Percentiles rank a stretch among this genome's conserved stretches.
Conservation (phyloP, 768 basidiomycete species). For the Paxillus ammoniavirescens region DNA sequence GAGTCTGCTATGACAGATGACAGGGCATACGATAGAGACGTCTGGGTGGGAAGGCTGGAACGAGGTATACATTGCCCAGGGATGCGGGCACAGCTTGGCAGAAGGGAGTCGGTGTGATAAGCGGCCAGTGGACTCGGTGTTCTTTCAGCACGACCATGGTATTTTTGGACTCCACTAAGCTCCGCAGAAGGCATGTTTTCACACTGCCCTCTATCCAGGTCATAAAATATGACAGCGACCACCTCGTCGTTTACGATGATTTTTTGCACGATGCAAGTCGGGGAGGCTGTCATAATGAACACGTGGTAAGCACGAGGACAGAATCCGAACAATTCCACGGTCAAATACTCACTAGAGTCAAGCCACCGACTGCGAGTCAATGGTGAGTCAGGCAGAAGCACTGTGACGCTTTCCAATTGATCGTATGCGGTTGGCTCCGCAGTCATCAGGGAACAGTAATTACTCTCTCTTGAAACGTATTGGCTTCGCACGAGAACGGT, state of each 20-base stretch:
- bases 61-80: conserved; percentile 37
- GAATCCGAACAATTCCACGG: conserved; percentile 5
- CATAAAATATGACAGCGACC: conserved; percentile 64
- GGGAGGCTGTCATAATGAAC: conserved; percentile 38
- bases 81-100: conserved; percentile 31
- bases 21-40: conserved; percentile 44
- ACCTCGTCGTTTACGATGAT: conserved; percentile 63
- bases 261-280: conserved; percentile 67
- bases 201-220: conserved; percentile 57
- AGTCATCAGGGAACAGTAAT: conserved; percentile 31
- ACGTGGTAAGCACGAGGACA: conserved; percentile 30
- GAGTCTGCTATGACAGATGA: conserved; percentile 35
- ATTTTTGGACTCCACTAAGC: conserved; percentile 51
- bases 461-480: conserved; percentile 54
- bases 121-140: conserved; percentile 26
- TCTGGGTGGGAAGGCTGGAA: conserved; percentile 28
- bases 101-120: conserved; percentile 28
- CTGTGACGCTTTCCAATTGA: conserved; percentile 46
- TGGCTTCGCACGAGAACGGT: conserved; percentile 51
- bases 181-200: conserved; percentile 57
- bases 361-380: conserved; percentile 70
- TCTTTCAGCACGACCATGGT: conserved; percentile 30
- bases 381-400: conserved; percentile 64
- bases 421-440: conserved; percentile 50
- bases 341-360: conserved; percentile 53